Percentiles rank a stretch among this genome's conserved stretches.
Evolutionary conservation across 768 basidiomycete species (phyloP).

Genomic region (Auricularia auricula-judae): DNA sequence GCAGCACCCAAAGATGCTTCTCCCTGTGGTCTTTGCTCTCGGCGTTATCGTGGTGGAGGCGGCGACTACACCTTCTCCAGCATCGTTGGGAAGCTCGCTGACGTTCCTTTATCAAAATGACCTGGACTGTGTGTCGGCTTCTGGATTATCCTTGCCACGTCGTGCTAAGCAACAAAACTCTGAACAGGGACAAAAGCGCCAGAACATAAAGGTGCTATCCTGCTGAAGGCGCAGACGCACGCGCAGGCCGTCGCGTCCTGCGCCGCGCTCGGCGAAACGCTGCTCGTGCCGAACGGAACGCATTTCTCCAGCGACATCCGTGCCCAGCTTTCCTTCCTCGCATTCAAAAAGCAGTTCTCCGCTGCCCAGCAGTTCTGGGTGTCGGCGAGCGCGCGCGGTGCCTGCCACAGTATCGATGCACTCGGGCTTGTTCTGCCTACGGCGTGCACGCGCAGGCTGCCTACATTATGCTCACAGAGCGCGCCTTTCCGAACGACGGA

Average conservation of each 20-base stretch:
- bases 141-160: too few species aligned
- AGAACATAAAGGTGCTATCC: constrained; percentile 6
- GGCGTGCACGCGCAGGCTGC: constrained; percentile 3
- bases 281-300: constrained; percentile 2
- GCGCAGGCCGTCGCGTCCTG: constrained; percentile 5
- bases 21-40: neutral
- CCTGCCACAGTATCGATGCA: neutral
- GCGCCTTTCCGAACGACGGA: constrained; percentile 1
- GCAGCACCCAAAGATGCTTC: neutral
- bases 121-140: constrained; percentile 16
- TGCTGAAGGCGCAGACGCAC: constrained; percentile 3
- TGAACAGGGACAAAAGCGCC: constrained; percentile 8
- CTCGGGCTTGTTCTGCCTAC: neutral
- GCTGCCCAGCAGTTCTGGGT: constrained; percentile 6
- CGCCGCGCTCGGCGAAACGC: constrained; percentile 4
- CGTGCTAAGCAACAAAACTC: neutral
- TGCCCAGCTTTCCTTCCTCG: constrained; percentile 1
- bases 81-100: constrained; percentile 8
- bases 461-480: constrained; percentile 7
- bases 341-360: neutral
- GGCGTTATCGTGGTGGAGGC: neutral
- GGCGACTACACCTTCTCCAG: neutral
- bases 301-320: constrained; percentile 4
- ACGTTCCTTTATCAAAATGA: constrained; percentile 24
- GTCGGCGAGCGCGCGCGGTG: neutral